Evolutionary conservation across 768 basidiomycete genomes (phyloP).

Genomic region (Amanita rubescens): DNA sequence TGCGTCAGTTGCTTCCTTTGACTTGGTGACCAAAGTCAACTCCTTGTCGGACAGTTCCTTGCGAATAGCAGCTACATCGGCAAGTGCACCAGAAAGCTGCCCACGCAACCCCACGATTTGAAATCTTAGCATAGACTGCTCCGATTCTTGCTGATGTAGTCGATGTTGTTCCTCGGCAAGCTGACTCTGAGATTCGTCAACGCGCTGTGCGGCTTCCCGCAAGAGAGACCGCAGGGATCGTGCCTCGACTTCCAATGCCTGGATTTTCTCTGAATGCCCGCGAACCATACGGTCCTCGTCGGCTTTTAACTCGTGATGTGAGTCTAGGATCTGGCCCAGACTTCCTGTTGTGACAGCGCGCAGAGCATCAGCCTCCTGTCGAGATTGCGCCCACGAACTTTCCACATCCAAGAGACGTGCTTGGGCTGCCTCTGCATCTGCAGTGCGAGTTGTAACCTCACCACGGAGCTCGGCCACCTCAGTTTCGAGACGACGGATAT

Average conservation of each 20-base stretch:
- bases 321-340: slow-evolving; percentile 81
- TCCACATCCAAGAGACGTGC: slow-evolving; percentile 71
- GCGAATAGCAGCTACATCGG: slow-evolving; percentile 62
- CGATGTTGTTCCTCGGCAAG: slow-evolving; percentile 62
- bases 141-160: slow-evolving; percentile 54
- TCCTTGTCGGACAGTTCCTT: slow-evolving; percentile 68
- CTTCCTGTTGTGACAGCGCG: slow-evolving; percentile 80
- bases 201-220: slow-evolving; percentile 63
- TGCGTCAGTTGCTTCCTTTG: slow-evolving; percentile 60
- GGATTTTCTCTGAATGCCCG: slow-evolving; percentile 76
- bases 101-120: slow-evolving; percentile 70
- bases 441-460: slow-evolving; percentile 69
- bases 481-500: slow-evolving; percentile 60
- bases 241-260: slow-evolving; percentile 73
- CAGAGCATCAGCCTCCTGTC: slow-evolving; percentile 89
- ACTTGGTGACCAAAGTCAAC: slow-evolving; percentile 50
- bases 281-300: slow-evolving; percentile 75
- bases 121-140: slow-evolving; percentile 56
- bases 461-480: slow-evolving; percentile 74
- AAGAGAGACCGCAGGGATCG: slow-evolving; percentile 73
- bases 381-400: slow-evolving; percentile 85
- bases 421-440: slow-evolving; percentile 67
- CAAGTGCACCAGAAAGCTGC: slow-evolving; percentile 60
- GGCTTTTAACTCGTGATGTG: slow-evolving; percentile 76
- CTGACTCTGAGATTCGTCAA: slow-evolving; percentile 61